A percentile compares a stretch with the other conserved stretches of the same genome.
These are phyloP conservation scores for Petrea volubilis DNA, from an alignment of 257 asterid species.

Conservation along the genomic window DNA sequence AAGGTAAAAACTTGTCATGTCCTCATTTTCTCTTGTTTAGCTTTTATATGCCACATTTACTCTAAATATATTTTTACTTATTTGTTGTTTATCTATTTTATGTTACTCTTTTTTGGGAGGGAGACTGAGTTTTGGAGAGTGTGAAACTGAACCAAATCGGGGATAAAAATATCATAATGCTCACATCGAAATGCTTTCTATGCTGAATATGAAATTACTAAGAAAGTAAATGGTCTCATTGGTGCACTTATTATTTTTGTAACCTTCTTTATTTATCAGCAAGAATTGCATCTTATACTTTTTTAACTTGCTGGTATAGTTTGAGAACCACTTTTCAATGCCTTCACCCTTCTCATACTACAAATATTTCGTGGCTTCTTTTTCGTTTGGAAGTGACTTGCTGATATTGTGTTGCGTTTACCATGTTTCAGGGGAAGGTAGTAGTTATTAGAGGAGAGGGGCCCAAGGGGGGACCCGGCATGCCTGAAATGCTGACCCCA, in stretches of 20 bases:
- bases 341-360: not conserved
- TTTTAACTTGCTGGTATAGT: not conserved
- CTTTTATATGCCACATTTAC: not conserved
- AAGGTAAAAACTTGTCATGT: slow-evolving; percentile 50
- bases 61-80: too few relatives aligned
- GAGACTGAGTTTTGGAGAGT: not conserved
- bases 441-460: slow-evolving; percentile 98
- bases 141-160: not conserved
- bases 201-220: not conserved
- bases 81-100: too few relatives aligned
- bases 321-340: not conserved
- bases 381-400: slow-evolving; percentile 13
- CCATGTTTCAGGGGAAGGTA: slow-evolving; percentile 78
- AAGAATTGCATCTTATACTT: not conserved
- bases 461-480: slow-evolving; percentile 99
- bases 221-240: not conserved
- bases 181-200: not conserved
- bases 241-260: not conserved
- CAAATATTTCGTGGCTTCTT: not conserved
- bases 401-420: not conserved
- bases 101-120: too few relatives aligned
- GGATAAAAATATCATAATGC: not conserved
- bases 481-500: slow-evolving; percentile 99
- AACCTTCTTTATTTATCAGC: not conserved
- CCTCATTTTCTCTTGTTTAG: not conserved